phyloP scores from a whole-genome alignment of 495 filamentous ascomycete genomes.

The Xylaria scruposa region DNA sequence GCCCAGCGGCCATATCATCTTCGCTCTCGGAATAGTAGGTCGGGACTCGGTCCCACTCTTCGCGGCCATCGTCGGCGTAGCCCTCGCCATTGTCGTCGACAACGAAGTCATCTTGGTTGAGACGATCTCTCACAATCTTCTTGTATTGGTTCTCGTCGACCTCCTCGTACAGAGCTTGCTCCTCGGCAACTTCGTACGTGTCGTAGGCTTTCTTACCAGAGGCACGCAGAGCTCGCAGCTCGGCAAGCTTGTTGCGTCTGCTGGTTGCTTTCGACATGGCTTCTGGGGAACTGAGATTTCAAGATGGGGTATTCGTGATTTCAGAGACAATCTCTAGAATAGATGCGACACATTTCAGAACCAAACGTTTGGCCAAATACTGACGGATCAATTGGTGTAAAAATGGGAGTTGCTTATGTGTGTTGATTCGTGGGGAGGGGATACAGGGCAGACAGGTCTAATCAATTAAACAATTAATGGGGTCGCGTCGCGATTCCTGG shows the following conservation, averaged over 20 bases:
- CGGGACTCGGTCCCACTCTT: conserved; percentile 86
- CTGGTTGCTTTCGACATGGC: conserved; percentile 53
- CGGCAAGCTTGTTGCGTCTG: conserved; percentile 66
- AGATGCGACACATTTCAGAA: background rate
- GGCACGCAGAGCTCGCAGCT: conserved; percentile 83
- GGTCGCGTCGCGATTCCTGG: conserved; percentile 21
- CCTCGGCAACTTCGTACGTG: conserved; percentile 87
- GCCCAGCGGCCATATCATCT: conserved; percentile 63
- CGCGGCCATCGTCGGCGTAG: conserved; percentile 95
- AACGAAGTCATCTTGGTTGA: conserved; percentile 96
- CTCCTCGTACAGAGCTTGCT: conserved; percentile 88
- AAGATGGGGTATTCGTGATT: background rate
- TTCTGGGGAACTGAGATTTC: background rate
- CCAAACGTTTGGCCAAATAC: background rate
- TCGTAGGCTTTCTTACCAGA: conserved; percentile 89
- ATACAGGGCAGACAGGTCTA: background rate
- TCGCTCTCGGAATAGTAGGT: conserved; percentile 76
- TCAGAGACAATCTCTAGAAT: background rate
- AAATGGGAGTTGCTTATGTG: background rate
- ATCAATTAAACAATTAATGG: conserved; percentile 24
- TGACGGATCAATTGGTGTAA: background rate
- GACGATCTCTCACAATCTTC: conserved; percentile 85
- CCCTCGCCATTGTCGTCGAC: conserved; percentile 93
- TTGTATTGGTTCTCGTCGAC: conserved; percentile 98
- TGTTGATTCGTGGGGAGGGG: background rate